Percentiles rank a stretch among this genome's conserved stretches.
Evolutionary conservation across 2,329 filamentous ascomycete genomes (phyloP).

Genomic region (Parafenestella ontariensis): DNA sequence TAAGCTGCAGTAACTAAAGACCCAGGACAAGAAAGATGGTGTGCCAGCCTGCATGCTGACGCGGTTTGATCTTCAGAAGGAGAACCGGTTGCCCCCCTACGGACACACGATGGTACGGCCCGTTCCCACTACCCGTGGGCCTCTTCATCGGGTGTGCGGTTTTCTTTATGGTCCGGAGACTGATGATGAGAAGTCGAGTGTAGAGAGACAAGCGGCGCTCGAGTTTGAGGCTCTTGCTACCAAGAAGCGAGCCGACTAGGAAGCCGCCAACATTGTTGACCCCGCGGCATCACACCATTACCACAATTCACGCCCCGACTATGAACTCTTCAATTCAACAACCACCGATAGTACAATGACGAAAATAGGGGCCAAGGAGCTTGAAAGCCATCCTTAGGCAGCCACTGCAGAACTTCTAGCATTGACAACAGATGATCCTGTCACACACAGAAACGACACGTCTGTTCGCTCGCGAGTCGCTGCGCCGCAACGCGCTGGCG

Average conservation of each 20-base stretch:
- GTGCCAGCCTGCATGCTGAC: conserved; percentile 7
- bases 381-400: not conserved
- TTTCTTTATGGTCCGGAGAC: not conserved
- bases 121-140: not conserved
- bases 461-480: not conserved
- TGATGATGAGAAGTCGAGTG: not conserved
- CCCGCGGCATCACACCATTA: conserved; percentile 2
- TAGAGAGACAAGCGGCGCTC: not conserved
- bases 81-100: not conserved
- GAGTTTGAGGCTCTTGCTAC: not conserved
- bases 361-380: not conserved
- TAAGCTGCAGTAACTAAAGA: conserved; percentile 1
- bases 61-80: not conserved
- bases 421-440: not conserved
- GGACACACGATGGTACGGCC: not conserved
- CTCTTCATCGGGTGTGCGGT: not conserved
- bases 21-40: conserved; percentile 5
- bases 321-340: not conserved
- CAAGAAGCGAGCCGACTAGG: conserved; percentile 3
- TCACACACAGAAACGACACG: not conserved
- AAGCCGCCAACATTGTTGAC: not conserved
- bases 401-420: not conserved
- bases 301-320: not conserved
- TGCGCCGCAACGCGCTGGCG: not conserved
- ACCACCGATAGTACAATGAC: not conserved